Base-by-base conservation (phyloP, 2,329 filamentous ascomycete species). In the Fusarium nodosum region DNA sequence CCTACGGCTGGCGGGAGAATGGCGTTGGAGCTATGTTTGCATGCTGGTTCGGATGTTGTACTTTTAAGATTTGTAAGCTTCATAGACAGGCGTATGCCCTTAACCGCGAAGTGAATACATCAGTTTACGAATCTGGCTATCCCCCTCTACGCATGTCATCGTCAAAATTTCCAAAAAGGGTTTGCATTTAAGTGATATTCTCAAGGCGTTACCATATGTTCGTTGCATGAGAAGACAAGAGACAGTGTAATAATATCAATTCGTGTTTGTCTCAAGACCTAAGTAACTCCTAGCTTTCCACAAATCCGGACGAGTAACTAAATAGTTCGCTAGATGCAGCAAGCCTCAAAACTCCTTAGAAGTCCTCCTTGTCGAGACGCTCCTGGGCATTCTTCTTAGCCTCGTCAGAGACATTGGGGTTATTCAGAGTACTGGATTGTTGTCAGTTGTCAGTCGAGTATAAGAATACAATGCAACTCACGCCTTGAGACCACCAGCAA, bases 301-400 rank as follows among this genome's bases (percentile, higher is more conserved):
- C 9, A 38, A 26, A 38, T 48, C 38, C 24, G 10, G 13, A 20
- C 28, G 7, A 5, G 18, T 41, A 44, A 24, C 9, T 12, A 30
- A 4, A 28, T 48, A 30, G 13, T 33, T 59, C n/a, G 47, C 28
- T 42, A 18, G n/a, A 42, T 20, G 47, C n/a, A 16, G 28, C 30
- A 31, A 41, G 4, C 16, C 36, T 41, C 30, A 13, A 13, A 10
- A 18, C 16, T 58, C 20, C 36, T 59, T 64, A 69, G 18, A 60
- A 60, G 11, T 61, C 60, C 64, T 71, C 65, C 34, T 64, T 60
- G 12, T 85, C 75, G 18, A 87, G 80, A 41, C 83, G 80, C 73
- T 87, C 81, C 79, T 86, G 79, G n/a, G 84, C 86, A 9, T 79
- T 81, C 74, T 86, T 68, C 80, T 88, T 88, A 6, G 85, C 85